A percentile compares a stretch with the other conserved stretches of the same genome.
Conservation (phyloP, 2,329 filamentous ascomycete species). For the Ascochyta fabae region DNA sequence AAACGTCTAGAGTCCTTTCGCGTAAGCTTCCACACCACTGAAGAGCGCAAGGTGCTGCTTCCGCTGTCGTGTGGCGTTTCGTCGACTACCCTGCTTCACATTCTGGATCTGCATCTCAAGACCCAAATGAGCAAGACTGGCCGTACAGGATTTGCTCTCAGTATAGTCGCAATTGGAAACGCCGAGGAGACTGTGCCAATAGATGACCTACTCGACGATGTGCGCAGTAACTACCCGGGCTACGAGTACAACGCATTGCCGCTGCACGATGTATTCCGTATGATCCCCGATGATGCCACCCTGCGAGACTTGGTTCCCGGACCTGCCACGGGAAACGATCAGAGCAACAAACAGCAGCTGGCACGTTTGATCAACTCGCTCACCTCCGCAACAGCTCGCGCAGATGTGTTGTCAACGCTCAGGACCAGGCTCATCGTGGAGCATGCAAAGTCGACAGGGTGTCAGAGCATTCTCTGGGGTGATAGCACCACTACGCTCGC, state of each 20-base stretch:
- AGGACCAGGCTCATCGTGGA: constrained; percentile 72
- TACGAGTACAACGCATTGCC: constrained; percentile 68
- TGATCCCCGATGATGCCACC: constrained; percentile 29
- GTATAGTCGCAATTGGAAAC: constrained; percentile 58
- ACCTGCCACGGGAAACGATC: background rate
- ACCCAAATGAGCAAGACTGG: constrained; percentile 70
- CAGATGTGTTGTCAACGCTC: constrained; percentile 75
- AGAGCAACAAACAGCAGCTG: constrained; percentile 39
- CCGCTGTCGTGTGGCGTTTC: constrained; percentile 85
- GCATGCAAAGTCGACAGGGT: constrained; percentile 58
- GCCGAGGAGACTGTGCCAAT: constrained; percentile 24
- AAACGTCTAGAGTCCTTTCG: constrained; percentile 76
- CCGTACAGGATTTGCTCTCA: constrained; percentile 71
- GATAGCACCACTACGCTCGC: constrained; percentile 88
- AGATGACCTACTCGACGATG: constrained; percentile 30
- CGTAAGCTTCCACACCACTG: constrained; percentile 55
- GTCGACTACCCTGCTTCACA: constrained; percentile 76
- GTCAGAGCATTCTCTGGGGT: constrained; percentile 78
- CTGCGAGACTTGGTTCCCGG: constrained; percentile 29
- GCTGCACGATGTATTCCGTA: constrained; percentile 63
- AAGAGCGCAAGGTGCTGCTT: constrained; percentile 68
- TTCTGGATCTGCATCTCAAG: constrained; percentile 73
- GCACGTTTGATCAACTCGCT: constrained; percentile 66
- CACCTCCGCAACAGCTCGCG: constrained; percentile 74
- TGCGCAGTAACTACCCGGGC: constrained; percentile 68